phyloP scores from a whole-genome alignment of 495 filamentous ascomycete species.

The Polyplosphaeria fusca region DNA sequence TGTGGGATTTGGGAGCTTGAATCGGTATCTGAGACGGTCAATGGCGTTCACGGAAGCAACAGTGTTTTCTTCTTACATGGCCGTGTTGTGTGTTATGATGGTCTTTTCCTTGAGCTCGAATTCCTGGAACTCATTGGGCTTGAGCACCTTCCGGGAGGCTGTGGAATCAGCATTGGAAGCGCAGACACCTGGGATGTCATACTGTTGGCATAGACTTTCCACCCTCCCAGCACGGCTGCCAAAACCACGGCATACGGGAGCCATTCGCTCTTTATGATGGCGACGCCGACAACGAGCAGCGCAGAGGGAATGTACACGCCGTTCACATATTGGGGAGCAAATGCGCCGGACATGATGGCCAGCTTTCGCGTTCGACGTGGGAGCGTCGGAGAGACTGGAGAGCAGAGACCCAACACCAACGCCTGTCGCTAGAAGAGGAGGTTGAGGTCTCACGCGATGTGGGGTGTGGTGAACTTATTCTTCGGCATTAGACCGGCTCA shows the following conservation, averaged over 20 bases:
- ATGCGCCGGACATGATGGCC: constrained; percentile 13
- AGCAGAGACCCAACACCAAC: no score
- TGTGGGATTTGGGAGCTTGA: constrained; percentile 69
- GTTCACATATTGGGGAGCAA: constrained; percentile 57
- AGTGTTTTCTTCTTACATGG: constrained; percentile 72
- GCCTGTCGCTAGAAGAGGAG: no score
- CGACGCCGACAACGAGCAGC: constrained; percentile 70
- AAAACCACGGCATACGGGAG: constrained; percentile 65
- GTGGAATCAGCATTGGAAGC: constrained; percentile 13
- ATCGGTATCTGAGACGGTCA: constrained; percentile 76
- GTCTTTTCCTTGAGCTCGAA: constrained; percentile 90
- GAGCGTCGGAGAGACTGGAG: no score
- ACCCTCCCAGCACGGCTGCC: constrained; percentile 57
- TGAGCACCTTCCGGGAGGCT: constrained; percentile 79
- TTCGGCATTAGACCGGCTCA: background rate
- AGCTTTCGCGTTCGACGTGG: background rate
- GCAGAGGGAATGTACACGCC: constrained; percentile 83
- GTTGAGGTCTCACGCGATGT: background rate
- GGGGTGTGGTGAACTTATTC: constrained; percentile 1
- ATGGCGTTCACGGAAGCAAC: no score
- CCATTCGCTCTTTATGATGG: constrained; percentile 76
- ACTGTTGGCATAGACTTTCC: constrained; percentile 63
- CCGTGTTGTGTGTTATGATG: constrained; percentile 91
- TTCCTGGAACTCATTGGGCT: constrained; percentile 80
- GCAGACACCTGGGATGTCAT: constrained; percentile 33